Base-by-base conservation (phyloP, 768 basidiomycete genomes). In the Amanita rubescens region DNA sequence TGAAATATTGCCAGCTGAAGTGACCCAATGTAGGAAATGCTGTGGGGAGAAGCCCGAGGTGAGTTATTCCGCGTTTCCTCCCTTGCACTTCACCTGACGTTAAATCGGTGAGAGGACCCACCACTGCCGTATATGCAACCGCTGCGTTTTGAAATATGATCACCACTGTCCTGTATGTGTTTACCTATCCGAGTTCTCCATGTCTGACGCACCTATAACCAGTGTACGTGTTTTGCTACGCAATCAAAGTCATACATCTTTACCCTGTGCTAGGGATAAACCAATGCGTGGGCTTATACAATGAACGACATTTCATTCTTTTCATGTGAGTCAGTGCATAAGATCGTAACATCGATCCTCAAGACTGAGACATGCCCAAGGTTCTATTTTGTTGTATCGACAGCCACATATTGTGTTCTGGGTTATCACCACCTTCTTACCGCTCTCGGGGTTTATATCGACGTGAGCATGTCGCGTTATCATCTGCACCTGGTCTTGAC, bases 281-380 rank as follows among this genome's bases (percentile, higher is more conserved):
- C 67, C 91, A 93, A 80, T 98, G 95, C 64, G 95, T 99, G 41
- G 95, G 95, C 10, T 67, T 98, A 6, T 77, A 95, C 65, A 99
- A 98, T 60, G 94, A 97, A 64, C 84, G 95, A 0, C 93, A 97
- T 69, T 99, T 99, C 61, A 78, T 95, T 35, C 72, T 98, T 44
- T 99, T 98, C 77, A 87, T 98, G 91, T 90, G 57, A 52, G 85
- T 69, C 6, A 15, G 6, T 37, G 15, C 5, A 10, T 17, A 15
- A 37, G 11, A 27, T n/a, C 3, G 11, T 14, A 24, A 39, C 3
- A 5, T 17, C 8, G 22, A 11, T 24, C 24, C 24, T 19, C 32
- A 37, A 15, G 45, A n/a, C n/a, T n/a, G n/a, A n/a, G n/a, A 14
- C 12, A n/a, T 48, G 52, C 24, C 50, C 17, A n/a, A 94, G 92